Base-by-base conservation (phyloP, 2,329 filamentous ascomycete genomes). In the Xylaria polymorpha region DNA sequence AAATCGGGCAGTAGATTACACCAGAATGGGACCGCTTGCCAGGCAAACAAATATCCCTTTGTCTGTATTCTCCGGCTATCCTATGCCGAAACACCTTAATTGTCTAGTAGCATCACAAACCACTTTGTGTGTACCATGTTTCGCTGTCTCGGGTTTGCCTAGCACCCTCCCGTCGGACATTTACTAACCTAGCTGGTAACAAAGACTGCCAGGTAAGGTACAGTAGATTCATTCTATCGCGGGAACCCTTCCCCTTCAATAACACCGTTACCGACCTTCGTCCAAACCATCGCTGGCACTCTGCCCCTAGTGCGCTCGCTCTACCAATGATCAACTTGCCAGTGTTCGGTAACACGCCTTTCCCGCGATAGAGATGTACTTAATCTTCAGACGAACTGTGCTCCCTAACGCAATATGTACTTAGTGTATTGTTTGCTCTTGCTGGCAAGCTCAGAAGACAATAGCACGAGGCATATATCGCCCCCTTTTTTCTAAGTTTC, bases 31-130 rank as follows among this genome's bases (percentile, higher is more conserved):
- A 59, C 22, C 37, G 35, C 55, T 35, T 44, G 35, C 51, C n/a
- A 50, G 55, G 41, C 62, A 65, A 55, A 61, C 57, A 51, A 44
- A 44, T 5, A 44, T 14, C n/a, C 20, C 55, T 29, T 18, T 44
- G 12, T 58, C 56, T 44, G 15, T 7, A 44, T n/a, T 32, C 22
- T n/a, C 39, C 18, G 15, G 18, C 15, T 25, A n/a, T 44, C 4
- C 32, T 56, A 55, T 44, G 46, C 61, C 48, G 35, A 20, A 18
- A 20, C 20, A 37, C 22, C 18, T 37, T 25, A 2, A 37, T n/a
- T 50, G 48, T 35, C 22, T n/a, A 6, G 18, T 37, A 4, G 22
- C 55, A 44, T 44, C n/a, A n/a, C 63, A 65, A 60, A 44, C 63
- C 53, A 51, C n/a, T 3, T 9, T n/a, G n/a, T n/a, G n/a, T 39